A percentile compares a stretch with the other conserved stretches of the same genome.
phyloP scores from a whole-genome alignment of 2,329 filamentous ascomycete genomes.

The Botryosphaeria dothidea region DNA sequence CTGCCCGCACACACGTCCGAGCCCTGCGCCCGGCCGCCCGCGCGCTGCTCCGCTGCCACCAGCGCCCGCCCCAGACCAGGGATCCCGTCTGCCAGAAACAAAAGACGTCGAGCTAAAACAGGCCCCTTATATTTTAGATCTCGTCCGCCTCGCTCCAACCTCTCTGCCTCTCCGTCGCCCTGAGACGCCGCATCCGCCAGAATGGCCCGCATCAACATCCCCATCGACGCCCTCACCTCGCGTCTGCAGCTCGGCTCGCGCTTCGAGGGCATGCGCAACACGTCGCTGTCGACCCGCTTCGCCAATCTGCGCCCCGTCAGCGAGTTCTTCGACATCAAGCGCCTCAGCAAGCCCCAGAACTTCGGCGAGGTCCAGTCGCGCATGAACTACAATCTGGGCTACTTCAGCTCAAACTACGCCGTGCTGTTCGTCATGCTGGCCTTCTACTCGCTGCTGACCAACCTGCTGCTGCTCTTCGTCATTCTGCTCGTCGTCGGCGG shows the following conservation, averaged over 20 bases:
- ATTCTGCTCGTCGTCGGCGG: constrained; percentile 84
- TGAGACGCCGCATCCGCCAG: background rate
- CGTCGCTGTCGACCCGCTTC: constrained; percentile 79
- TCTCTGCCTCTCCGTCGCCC: background rate
- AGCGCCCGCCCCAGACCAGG: background rate
- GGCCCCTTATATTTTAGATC: background rate
- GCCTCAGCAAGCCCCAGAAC: constrained; percentile 88
- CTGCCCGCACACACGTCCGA: background rate
- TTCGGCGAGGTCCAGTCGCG: constrained; percentile 87
- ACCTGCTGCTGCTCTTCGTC: constrained; percentile 83
- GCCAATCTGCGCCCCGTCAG: constrained; percentile 86
- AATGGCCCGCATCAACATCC: constrained; percentile 91
- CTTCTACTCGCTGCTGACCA: constrained; percentile 92
- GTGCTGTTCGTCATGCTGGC: constrained; percentile 91
- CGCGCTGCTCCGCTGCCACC: background rate
- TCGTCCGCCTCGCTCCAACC: background rate
- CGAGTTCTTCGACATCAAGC: constrained; percentile 96
- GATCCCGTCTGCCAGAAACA: background rate
- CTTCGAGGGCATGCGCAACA: constrained; percentile 78
- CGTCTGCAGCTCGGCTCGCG: constrained; percentile 83
- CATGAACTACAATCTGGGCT: constrained; percentile 94
- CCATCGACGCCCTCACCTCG: constrained; percentile 86
- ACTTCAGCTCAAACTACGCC: constrained; percentile 99
- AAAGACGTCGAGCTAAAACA: background rate
- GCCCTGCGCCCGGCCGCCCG: background rate